phyloP scores from a whole-genome alignment of 2,329 filamentous ascomycete species.

The Cercospora sp. region DNA sequence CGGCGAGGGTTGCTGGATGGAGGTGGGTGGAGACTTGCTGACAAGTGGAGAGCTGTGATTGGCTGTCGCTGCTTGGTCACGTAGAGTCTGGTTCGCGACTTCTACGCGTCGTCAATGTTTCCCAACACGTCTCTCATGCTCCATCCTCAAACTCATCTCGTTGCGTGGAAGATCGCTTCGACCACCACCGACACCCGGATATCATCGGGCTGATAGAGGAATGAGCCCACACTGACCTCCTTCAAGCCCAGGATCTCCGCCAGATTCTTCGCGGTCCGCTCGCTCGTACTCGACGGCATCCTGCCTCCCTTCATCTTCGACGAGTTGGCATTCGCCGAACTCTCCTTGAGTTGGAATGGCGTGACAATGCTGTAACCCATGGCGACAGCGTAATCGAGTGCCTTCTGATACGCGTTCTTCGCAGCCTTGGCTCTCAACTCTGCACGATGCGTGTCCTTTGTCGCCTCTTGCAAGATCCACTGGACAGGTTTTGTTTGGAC shows the following conservation, averaged over 20 bases:
- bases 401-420: conserved; percentile 16
- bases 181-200: conserved; percentile 8
- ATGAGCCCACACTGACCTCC: conserved; percentile 10
- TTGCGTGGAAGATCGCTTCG: conserved; percentile 3
- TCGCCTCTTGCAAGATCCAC: conserved; percentile 16
- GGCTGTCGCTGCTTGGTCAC: not conserved
- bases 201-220: conserved; percentile 19
- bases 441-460: conserved; percentile 15
- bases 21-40: not conserved
- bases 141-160: not conserved
- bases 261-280: conserved; percentile 12
- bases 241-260: conserved; percentile 10
- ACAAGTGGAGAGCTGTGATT: conserved; percentile 7
- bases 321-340: not conserved
- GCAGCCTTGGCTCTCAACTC: conserved; percentile 11
- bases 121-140: not conserved
- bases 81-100: not conserved
- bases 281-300: not conserved
- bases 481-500: conserved; percentile 12
- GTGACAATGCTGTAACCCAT: conserved; percentile 13
- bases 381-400: conserved; percentile 17
- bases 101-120: not conserved
- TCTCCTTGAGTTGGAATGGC: conserved; percentile 9
- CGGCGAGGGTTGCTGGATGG: not conserved
- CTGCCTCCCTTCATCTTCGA: conserved; percentile 6